A percentile compares a stretch with the other conserved stretches of the same genome.
phyloP scores from a whole-genome alignment of 352 stramenopile species.

The Globisporangium megalacanthum region DNA sequence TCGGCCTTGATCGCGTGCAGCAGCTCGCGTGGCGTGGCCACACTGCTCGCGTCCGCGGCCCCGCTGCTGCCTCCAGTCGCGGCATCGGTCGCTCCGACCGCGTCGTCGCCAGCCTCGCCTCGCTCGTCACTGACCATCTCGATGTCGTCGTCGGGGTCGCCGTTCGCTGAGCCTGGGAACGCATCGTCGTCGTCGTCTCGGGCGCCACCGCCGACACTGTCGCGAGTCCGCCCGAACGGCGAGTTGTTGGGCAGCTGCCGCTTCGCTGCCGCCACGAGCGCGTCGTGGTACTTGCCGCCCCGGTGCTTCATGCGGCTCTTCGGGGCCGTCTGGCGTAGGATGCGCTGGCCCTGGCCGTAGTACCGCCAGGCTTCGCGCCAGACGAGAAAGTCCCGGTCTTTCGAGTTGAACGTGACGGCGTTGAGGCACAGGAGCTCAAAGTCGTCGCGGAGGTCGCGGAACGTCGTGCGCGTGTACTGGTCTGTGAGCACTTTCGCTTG shows the following conservation, averaged over 20 bases:
- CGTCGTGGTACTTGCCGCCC: slow-evolving; percentile 64
- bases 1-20: background rate
- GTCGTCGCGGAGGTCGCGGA: slow-evolving; percentile 81
- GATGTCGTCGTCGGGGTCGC: slow-evolving; percentile 20
- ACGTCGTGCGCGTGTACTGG: slow-evolving; percentile 66
- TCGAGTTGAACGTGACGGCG: slow-evolving; percentile 94
- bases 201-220: background rate
- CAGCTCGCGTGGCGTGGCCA: background rate
- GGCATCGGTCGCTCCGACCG: slow-evolving; percentile 12
- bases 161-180: slow-evolving; percentile 18
- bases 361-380: slow-evolving; percentile 93
- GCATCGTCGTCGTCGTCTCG: slow-evolving; percentile 12
- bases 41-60: background rate
- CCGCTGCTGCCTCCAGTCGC: background rate
- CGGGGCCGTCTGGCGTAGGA: slow-evolving; percentile 66
- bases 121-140: slow-evolving; percentile 14
- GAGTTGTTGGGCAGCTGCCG: slow-evolving; percentile 81
- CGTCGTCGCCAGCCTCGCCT: slow-evolving; percentile 9
- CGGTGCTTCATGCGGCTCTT: slow-evolving; percentile 78
- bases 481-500: slow-evolving; percentile 58
- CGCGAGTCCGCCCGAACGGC: slow-evolving; percentile 31
- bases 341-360: slow-evolving; percentile 74
- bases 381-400: slow-evolving; percentile 83
- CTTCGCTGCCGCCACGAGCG: slow-evolving; percentile 65
- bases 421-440: slow-evolving; percentile 96